Conservation (phyloP, 2,329 filamentous ascomycete species). For the Clonostachys byssicola region DNA sequence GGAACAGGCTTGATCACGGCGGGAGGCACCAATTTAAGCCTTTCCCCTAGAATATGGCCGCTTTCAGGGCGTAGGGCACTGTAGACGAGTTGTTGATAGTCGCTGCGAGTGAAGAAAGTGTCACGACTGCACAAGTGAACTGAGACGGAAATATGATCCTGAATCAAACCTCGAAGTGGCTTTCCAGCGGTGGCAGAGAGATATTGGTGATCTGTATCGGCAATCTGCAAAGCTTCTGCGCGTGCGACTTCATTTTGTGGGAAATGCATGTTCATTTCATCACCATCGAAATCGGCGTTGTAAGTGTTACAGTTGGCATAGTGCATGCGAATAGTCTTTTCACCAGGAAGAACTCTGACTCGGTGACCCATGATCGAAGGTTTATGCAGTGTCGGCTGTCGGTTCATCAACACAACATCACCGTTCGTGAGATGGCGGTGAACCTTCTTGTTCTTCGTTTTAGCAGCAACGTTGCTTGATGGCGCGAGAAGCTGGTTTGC, state of each 20-base stretch:
- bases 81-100: slow-evolving; percentile 94
- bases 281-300: slow-evolving; percentile 98
- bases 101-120: slow-evolving; percentile 80
- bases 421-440: slow-evolving; percentile 94
- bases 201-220: slow-evolving; percentile 96
- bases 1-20: slow-evolving; percentile 76
- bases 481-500: slow-evolving; percentile 92
- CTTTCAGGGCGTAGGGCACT: slow-evolving; percentile 84
- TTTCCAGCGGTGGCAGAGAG: slow-evolving; percentile 91
- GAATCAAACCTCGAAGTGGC: slow-evolving; percentile 90
- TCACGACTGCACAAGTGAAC: slow-evolving; percentile 88
- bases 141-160: slow-evolving; percentile 95
- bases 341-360: slow-evolving; percentile 84
- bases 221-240: slow-evolving; percentile 87
- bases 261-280: slow-evolving; percentile 99
- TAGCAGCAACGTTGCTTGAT: slow-evolving; percentile 68
- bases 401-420: slow-evolving; percentile 97
- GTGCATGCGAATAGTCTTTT: slow-evolving; percentile 98
- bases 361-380: slow-evolving; percentile 98
- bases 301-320: slow-evolving; percentile 99
- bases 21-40: slow-evolving; percentile 76
- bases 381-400: slow-evolving; percentile 95
- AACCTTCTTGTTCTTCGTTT: slow-evolving; percentile 89
- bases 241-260: slow-evolving; percentile 94
- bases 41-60: slow-evolving; percentile 78